These are phyloP conservation scores for Kodamaea plutei DNA, from an alignment of 1,139 yeast genomes.

Conservation along the genomic window DNA sequence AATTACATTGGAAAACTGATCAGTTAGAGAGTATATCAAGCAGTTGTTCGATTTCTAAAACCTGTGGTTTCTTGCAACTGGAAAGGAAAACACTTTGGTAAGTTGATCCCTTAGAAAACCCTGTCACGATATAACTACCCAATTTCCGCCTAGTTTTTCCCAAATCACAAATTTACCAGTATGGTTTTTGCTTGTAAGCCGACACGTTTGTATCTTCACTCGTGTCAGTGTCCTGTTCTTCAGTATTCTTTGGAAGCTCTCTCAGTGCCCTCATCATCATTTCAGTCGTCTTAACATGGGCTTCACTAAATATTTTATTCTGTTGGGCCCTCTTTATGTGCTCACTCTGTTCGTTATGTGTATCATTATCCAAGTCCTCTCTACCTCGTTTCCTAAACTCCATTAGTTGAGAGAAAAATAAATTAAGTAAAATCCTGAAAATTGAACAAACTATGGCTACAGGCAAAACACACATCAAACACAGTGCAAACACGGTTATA, in stretches of 20 bases:
- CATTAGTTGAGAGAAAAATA: slow-evolving; percentile 1
- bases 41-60: too few species aligned
- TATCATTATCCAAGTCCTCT: slow-evolving; percentile 6
- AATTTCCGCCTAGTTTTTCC: too few species aligned
- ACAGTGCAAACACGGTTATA: slow-evolving; percentile 36
- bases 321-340: slow-evolving; percentile 22
- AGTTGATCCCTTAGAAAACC: too few species aligned
- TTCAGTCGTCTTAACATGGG: slow-evolving; percentile 27
- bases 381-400: slow-evolving; percentile 10
- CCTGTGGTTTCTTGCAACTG: too few species aligned
- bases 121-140: too few species aligned
- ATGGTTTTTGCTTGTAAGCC: slow-evolving; percentile 25
- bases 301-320: slow-evolving; percentile 26
- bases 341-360: too few species aligned
- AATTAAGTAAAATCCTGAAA: background rate
- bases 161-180: slow-evolving; percentile 24
- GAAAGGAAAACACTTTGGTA: too few species aligned
- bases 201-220: slow-evolving; percentile 1
- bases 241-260: slow-evolving; percentile 2
- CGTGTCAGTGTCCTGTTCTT: too few species aligned
- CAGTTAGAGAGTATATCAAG: too few species aligned
- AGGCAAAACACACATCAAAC: slow-evolving; percentile 40
- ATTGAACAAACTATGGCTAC: background rate
- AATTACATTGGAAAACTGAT: too few species aligned
- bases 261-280: slow-evolving; percentile 23